Base-by-base conservation (phyloP, 768 basidiomycete genomes). In the Mycena polygramma region DNA sequence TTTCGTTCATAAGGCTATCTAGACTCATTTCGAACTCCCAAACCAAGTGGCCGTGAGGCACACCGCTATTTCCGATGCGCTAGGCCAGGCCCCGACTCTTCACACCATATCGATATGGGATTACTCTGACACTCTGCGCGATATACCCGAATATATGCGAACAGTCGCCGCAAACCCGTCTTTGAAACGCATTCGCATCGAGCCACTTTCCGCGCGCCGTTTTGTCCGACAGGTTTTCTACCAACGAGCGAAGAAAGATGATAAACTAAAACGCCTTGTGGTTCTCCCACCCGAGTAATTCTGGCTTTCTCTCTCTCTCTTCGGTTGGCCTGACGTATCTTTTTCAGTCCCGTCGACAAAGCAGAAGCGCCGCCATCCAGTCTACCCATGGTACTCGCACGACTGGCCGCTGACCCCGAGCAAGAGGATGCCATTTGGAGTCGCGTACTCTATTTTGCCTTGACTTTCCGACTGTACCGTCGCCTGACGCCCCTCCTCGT, bases 351-450 rank as follows among this genome's bases (percentile, higher is more conserved):
- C 37, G 10, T 14, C 3, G 24, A 6, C 20, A 59, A 22, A 9
- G n/a, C 19, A 4, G 30, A 64, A 15, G 37, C 11, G n/a, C 43
- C 26, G 26, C 46, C 30, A 26, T 30, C 43, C n/a, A 59, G 17
- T 6, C 41, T 49, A 6, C 55, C 55, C 52, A 22, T 61, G 4
- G 54, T 46, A n/a, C 66, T 59, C 30, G 30, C 35, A 10, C 51
- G 26, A 26, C 66, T 68, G 19, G 52, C 58, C 15, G 58, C 66
- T 4, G 26, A 61, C 46, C 52, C 51, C 7, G 41, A 7, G 10
- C 26, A 17, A 36, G 66, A 67, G 15, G 66, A 67, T 26, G 20
- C 41, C 19, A 67, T 67, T 30, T 68, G 66, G 66, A 54, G 52
- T 43, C 66, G 66, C 9, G 55, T 68, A 2, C 46, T 68, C 8